Percentiles rank a stretch among this genome's conserved stretches.
phyloP scores from a whole-genome alignment of 1,284 basidiomycete genomes.

The Neotropicomus parvogracilis region DNA sequence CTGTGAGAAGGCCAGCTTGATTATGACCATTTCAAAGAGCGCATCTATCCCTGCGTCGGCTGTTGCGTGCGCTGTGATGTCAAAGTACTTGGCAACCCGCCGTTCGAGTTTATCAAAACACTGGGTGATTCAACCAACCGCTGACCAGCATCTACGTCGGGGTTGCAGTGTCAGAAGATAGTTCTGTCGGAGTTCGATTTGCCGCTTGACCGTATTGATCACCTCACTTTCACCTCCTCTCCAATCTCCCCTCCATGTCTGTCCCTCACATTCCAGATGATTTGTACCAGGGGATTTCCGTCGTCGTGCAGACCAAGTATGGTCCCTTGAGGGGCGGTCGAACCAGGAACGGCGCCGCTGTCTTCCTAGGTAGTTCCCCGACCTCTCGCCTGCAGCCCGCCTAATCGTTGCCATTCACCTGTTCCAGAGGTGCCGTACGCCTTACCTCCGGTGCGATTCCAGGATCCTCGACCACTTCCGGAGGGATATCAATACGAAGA shows the following conservation, averaged over 20 bases:
- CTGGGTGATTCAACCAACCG: no score
- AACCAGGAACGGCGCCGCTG: conserved; percentile 53
- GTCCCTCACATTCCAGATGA: conserved; percentile 47
- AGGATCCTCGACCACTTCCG: conserved; percentile 59
- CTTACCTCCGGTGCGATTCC: conserved; percentile 57
- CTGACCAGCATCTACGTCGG: no score
- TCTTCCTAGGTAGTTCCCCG: conserved; percentile 50
- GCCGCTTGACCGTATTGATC: no score
- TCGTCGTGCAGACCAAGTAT: conserved; percentile 50
- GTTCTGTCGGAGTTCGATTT: no score
- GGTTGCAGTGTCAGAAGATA: no score
- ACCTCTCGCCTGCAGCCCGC: no score
- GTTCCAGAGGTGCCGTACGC: conserved; percentile 68
- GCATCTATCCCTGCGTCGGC: no score
- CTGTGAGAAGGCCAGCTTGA: no score
- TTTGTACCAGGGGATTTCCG: conserved; percentile 38
- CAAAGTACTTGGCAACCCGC: no score
- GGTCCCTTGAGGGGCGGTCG: conserved; percentile 56
- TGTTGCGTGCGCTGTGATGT: no score
- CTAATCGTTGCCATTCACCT: background rate
- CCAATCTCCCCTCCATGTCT: background rate
- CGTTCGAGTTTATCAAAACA: no score
- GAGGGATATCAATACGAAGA: conserved; percentile 49
- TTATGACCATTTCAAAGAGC: no score
- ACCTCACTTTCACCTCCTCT: background rate